A percentile compares a stretch with the other conserved stretches of the same genome.
These are phyloP conservation scores for Kitagawia praeruptora DNA, from an alignment of 129 eudicot genomes.

Conservation along the genomic window DNA sequence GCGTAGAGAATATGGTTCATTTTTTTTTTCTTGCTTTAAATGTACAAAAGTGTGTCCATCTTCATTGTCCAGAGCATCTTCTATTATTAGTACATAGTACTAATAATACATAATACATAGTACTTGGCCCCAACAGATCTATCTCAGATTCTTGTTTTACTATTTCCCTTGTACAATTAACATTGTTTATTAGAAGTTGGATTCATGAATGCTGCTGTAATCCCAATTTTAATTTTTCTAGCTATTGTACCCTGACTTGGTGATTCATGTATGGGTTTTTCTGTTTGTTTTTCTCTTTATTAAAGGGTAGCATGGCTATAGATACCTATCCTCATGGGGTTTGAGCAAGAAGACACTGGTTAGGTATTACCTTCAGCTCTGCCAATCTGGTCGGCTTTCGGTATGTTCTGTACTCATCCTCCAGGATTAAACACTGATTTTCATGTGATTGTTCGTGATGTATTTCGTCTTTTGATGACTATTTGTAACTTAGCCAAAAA, in stretches of 20 bases:
- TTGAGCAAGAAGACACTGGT: slow-evolving; percentile 3
- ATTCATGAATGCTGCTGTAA: not conserved
- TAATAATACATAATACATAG: not conserved
- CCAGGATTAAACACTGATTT: not conserved
- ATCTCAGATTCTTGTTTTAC: not conserved
- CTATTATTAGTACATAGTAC: not conserved
- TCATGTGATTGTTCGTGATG: not conserved
- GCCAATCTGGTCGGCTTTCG: slow-evolving; percentile 1
- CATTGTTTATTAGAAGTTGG: not conserved
- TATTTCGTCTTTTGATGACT: not conserved
- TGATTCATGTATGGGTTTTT: not conserved
- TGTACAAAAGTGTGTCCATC: not conserved
- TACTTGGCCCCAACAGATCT: not conserved
- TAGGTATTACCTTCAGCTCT: slow-evolving; percentile 3
- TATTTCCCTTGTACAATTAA: not conserved
- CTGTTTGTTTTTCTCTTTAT: slow-evolving; percentile 2
- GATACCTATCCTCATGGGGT: not conserved
- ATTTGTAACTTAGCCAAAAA: no score
- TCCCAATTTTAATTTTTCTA: not conserved
- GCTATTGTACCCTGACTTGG: not conserved
- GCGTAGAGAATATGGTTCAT: slow-evolving; percentile 10
- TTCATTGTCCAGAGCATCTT: not conserved
- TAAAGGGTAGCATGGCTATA: not conserved
- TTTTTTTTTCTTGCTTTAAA: not conserved
- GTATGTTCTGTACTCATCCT: not conserved